A percentile compares a stretch with the other conserved stretches of the same genome.
Conservation (phyloP, 805 yeast genomes). For the Candida boleticola region DNA sequence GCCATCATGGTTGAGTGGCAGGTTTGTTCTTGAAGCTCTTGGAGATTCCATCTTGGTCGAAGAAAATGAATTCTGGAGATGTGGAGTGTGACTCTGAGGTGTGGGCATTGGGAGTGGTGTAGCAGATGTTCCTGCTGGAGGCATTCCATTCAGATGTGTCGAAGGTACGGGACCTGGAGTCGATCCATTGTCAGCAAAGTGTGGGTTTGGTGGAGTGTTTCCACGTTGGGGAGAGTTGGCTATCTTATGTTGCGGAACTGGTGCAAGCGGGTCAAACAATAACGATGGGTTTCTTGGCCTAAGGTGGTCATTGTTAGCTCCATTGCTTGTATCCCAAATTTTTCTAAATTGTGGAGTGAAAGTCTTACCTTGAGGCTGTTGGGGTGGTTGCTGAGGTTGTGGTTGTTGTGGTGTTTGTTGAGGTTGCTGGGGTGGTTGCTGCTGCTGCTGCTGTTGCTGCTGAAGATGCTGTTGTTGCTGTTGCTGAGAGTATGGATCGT, state of each 20-base stretch:
- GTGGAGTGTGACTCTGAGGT: slow-evolving; percentile 5
- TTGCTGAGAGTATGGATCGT: not conserved
- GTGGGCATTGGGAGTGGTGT: no score
- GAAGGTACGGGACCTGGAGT: slow-evolving; percentile 7
- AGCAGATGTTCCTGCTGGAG: no score
- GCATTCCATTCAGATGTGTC: not conserved
- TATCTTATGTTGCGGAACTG: slow-evolving; percentile 27
- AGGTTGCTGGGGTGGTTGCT: slow-evolving; percentile 4
- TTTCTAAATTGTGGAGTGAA: slow-evolving; percentile 34
- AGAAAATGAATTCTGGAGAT: slow-evolving; percentile 6
- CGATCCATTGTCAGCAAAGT: no score
- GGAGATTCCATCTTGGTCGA: not conserved
- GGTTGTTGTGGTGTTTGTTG: slow-evolving; percentile 4
- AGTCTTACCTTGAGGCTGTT: not conserved
- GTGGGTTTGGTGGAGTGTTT: slow-evolving; percentile 9
- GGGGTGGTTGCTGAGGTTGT: slow-evolving; percentile 4
- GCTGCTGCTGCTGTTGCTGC: slow-evolving; percentile 4
- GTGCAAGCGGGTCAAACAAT: slow-evolving; percentile 49
- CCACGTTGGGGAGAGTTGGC: slow-evolving; percentile 4
- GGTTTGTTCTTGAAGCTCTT: not conserved
- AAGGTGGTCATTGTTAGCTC: not conserved
- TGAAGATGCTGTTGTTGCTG: slow-evolving; percentile 5
- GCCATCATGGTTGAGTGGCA: not conserved
- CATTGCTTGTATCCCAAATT: slow-evolving; percentile 27
- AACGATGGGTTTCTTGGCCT: slow-evolving; percentile 48